Evolutionary conservation across 257 asterid species (phyloP).

Genomic region (Cinchona pubescens): DNA sequence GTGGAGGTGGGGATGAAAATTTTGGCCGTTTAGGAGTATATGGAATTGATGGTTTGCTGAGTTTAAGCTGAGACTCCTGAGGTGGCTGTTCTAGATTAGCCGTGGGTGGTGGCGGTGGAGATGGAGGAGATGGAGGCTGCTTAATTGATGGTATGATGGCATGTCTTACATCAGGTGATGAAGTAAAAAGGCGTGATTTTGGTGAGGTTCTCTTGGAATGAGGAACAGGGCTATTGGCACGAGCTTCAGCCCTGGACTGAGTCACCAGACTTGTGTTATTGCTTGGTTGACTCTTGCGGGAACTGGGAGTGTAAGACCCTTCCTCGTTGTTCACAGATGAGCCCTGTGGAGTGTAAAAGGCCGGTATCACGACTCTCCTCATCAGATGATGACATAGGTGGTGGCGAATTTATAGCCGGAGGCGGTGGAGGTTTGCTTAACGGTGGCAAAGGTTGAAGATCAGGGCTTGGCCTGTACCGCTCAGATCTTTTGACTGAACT

Average conservation of each 20-base stretch:
- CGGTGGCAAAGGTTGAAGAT: constrained; percentile 96
- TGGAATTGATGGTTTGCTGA: constrained; percentile 35
- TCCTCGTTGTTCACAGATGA: constrained; percentile 70
- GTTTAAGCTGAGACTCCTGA: constrained; percentile 22
- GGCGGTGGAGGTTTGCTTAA: constrained; percentile 74
- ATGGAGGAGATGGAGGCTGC: constrained; percentile 44
- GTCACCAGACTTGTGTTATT: constrained; percentile 24
- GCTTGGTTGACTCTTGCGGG: constrained; percentile 36
- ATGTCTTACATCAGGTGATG: constrained; percentile 58
- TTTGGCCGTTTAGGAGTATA: constrained; percentile 57
- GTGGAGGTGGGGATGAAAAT: constrained; percentile 83
- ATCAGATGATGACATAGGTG: constrained; percentile 90
- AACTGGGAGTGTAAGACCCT: constrained; percentile 39
- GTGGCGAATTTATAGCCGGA: constrained; percentile 61
- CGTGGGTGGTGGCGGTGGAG: constrained; percentile 28
- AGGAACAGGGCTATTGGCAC: constrained; percentile 36
- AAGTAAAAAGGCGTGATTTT: constrained; percentile 60
- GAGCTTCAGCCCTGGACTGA: constrained; percentile 30
- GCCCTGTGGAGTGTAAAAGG: constrained; percentile 88
- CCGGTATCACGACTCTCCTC: constrained; percentile 75
- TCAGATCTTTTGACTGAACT: constrained; percentile 62
- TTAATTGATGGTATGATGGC: constrained; percentile 69
- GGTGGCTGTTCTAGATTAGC: constrained; percentile 29
- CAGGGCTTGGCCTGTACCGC: constrained; percentile 93
- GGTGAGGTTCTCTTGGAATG: constrained; percentile 83